Evolutionary conservation across 495 filamentous ascomycete genomes (phyloP), one percentile per base, ranked within the genome.

Genomic region (Cercophora newfieldiana): DNA sequence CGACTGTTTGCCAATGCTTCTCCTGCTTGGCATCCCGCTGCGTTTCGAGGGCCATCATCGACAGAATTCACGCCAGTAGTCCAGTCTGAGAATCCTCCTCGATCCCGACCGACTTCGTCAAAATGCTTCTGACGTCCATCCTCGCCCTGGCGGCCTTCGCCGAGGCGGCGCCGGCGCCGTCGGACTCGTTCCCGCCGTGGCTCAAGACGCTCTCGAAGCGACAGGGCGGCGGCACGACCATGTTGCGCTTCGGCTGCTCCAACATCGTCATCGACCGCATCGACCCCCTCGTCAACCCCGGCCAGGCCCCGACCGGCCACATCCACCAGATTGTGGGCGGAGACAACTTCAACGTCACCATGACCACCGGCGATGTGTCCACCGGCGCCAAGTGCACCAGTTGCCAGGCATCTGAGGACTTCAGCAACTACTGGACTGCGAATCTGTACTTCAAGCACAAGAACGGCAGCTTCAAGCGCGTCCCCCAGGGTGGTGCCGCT

Each of bases 321-420:
- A 69, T 82, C 59, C 80, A 83, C 63, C 80, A 81, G 62, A 79
- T 83, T 18, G 79, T 81, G 0, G 81, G 81, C 24, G 81, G 81
- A 58, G 80, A 83, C 74, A 75, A 75, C 49, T 83, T 83, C 74
- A 80, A 81, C 64, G 75, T 77, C 19, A 76, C 77, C 31, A 82
- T 82, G 81, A 30, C 66, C 25, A 66, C 69, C 10, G 75, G 72
- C 19, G 79, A 81, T 48, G 73, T 81, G 16, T 73, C 77, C 3
- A 68, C 72, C 57, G 60, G 70, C 53, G 77, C 72, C 22, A 79
- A 61, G 56, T 72, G 69, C 67, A 72, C 69, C 10, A 67, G 67
- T 28, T 72, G 69, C 67, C 55, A 59, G 26, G 67, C 66, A 47
- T 60, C 67, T 7, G 69, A 72, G 28, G 69, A 72, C 30, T 72